These are phyloP conservation scores for Clarireedia paspali DNA, from an alignment of 2,329 filamentous ascomycete genomes.

Conservation along the genomic window DNA sequence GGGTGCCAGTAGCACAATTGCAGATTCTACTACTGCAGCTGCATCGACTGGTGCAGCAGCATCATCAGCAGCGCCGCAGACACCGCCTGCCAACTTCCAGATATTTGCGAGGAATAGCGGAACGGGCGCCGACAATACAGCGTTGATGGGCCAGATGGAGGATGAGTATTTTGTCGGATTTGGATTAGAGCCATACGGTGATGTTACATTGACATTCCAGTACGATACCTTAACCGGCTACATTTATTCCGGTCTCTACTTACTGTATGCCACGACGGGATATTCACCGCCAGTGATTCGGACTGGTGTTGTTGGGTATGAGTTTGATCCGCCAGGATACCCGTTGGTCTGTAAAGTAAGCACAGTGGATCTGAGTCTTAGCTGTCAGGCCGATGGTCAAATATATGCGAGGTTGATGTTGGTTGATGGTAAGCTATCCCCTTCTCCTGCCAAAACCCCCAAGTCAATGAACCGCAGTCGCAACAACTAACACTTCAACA, in stretches of 20 bases:
- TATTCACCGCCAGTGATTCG: not conserved
- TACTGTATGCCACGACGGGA: not conserved
- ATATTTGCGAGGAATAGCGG: not conserved
- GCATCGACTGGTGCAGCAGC: not conserved
- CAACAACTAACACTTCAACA: not conserved
- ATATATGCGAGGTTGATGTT: not conserved
- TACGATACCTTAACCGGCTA: not conserved
- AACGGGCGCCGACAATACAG: not conserved
- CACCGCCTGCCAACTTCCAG: not conserved
- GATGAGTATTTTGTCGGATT: constrained; percentile 1
- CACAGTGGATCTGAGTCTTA: not conserved
- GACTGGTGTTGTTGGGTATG: not conserved
- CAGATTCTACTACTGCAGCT: not conserved
- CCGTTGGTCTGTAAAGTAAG: not conserved
- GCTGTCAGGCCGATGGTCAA: not conserved
- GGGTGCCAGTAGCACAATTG: not conserved
- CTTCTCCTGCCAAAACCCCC: not conserved
- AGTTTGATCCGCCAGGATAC: not conserved
- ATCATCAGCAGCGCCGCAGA: not conserved
- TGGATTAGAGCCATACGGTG: not conserved
- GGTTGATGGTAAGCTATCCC: not conserved
- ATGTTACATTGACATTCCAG: not conserved
- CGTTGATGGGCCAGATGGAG: not conserved
- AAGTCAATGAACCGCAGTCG: too few species aligned
- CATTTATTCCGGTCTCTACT: not conserved